These are phyloP conservation scores for Gracilariopsis chorda DNA, from an alignment of 23 red algal species.

Conservation along the genomic window DNA sequence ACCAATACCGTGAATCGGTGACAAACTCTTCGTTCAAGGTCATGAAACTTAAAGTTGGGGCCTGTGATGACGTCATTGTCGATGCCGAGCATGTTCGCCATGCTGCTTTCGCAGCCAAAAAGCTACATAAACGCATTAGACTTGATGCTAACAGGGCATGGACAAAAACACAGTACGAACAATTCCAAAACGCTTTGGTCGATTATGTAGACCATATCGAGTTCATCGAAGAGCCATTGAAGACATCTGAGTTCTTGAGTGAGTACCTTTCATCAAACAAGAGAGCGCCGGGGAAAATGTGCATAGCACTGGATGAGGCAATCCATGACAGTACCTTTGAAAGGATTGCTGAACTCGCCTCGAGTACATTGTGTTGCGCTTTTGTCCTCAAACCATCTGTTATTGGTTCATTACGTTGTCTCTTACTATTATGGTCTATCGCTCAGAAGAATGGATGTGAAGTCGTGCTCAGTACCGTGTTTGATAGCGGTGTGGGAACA, in stretches of 20 bases:
- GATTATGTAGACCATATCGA: conserved; percentile 20
- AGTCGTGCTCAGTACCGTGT: conserved; percentile 40
- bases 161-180: conserved; percentile 7
- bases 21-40: not conserved
- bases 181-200: not conserved
- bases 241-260: not conserved
- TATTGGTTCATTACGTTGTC: not conserved
- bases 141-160: conserved; percentile 63
- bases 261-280: not conserved
- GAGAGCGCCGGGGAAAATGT: not conserved
- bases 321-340: not conserved
- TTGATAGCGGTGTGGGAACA: conserved; percentile 52
- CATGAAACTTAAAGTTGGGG: conserved; percentile 54
- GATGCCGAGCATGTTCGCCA: not conserved
- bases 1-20: not conserved
- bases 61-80: not conserved
- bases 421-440: not conserved
- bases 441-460: not conserved
- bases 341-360: not conserved
- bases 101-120: not conserved
- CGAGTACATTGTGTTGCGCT: not conserved
- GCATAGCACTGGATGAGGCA: conserved; percentile 45
- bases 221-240: conserved; percentile 51
- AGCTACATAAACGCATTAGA: not conserved
- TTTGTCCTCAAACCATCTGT: conserved; percentile 57